phyloP scores from a whole-genome alignment of 129 eudicot species.

The Rutidosis leptorrhynchoides region DNA sequence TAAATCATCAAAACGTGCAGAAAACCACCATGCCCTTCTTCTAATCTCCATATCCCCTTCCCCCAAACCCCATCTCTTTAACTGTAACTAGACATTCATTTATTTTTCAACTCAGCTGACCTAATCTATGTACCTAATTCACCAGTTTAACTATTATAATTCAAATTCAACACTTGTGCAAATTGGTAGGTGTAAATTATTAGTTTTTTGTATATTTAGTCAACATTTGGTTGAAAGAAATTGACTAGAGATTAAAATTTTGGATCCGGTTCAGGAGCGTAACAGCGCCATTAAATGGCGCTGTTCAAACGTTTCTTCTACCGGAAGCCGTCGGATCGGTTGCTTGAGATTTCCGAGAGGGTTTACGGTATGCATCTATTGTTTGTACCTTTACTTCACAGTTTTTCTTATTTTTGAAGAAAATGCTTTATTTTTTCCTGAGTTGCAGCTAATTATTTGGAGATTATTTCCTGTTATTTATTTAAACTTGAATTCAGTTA shows the following conservation, averaged over 20 bases:
- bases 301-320: slow-evolving; percentile 96
- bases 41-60: slow-evolving; percentile 20
- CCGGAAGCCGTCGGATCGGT: slow-evolving; percentile 97
- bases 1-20: slow-evolving; percentile 22
- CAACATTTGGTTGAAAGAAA: slow-evolving; percentile 17
- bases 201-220: slow-evolving; percentile 5
- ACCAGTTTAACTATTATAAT: slow-evolving; percentile 16
- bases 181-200: slow-evolving; percentile 16
- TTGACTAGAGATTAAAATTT: slow-evolving; percentile 27
- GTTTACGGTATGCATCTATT: slow-evolving; percentile 62
- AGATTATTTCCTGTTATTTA: slow-evolving; percentile 13
- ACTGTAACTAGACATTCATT: not conserved
- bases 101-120: slow-evolving; percentile 15
- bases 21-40: slow-evolving; percentile 23
- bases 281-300: slow-evolving; percentile 99
- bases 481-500: not conserved
- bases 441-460: not conserved
- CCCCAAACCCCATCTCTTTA: slow-evolving; percentile 30
- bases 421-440: too few species aligned
- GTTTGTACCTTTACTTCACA: not conserved
- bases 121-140: slow-evolving; percentile 12
- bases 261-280: slow-evolving; percentile 61
- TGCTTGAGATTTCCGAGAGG: slow-evolving; percentile 97
- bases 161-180: slow-evolving; percentile 23
- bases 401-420: too few species aligned